Evolutionary conservation across 2,329 filamentous ascomycete species (phyloP), one percentile per base, ranked within the genome.

Genomic region (Colletotrichum cuscutae): DNA sequence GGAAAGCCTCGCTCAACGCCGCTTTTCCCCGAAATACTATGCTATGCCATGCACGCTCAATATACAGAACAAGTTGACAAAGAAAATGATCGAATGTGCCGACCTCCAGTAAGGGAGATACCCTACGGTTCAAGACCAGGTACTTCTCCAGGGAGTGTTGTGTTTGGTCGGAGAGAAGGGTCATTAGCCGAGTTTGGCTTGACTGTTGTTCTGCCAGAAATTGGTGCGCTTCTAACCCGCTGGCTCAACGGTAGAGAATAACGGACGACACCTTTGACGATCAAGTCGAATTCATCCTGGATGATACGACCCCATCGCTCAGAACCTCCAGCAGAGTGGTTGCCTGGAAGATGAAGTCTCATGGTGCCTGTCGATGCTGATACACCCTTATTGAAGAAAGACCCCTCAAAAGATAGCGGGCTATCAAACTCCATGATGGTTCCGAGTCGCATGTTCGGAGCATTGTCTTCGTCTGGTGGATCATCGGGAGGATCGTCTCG

Each of bases 391-490:
- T 94, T 92, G 84, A 98, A 93, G 32, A 97, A 95, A 0, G 95
- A 96, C 4, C 95, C 94, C 73, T 98, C 95, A 77, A 98, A 98
- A 5, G 90, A 92, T 46, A 99, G 86, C 0, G 95, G 92, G 66
- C 94, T 97, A 80, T 98, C 95, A 77, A 98, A 97, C 75, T 91
- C 89, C 73, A 92, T 92, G 49, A 98, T 94, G 46, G 93, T 94
- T 35, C 97, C 97, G n/a, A 99, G 90, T 42, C 97, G 88, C 89
- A 98, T 95, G 69, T 95, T 98, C 59, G 95, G 94, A 8, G 93
- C 88, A 2, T 87, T 86, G 67, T 92, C 89, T 2, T 93, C 90
- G n/a, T 89, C 87, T 4, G 92, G 89, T 2, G 90, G 89, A 78
- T 94, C 91, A 1, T 79, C 77, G 2, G 82, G 80, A 30, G 81